Conservation (phyloP, 140 eudicot genomes). For the Oenanthe javanica region DNA sequence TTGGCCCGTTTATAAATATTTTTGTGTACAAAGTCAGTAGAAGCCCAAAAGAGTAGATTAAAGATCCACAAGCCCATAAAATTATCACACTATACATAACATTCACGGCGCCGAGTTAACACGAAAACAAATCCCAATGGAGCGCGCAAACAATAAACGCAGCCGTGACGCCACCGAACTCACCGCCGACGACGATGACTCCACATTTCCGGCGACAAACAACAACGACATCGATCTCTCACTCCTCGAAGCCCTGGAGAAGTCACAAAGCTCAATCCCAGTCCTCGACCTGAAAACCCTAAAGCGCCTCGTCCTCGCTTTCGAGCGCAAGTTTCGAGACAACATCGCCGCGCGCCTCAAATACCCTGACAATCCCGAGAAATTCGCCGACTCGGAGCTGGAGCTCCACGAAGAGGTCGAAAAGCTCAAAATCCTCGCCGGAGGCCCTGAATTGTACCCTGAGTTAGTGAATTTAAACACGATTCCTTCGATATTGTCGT, state of each 20-base stretch:
- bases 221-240: slow-evolving; percentile 63
- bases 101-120: background rate
- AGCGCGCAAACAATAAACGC: slow-evolving; percentile 25
- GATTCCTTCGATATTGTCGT: slow-evolving; percentile 52
- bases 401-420: slow-evolving; percentile 92
- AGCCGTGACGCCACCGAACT: slow-evolving; percentile 24
- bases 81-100: background rate
- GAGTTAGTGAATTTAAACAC: slow-evolving; percentile 71
- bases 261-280: slow-evolving; percentile 50
- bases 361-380: slow-evolving; percentile 86
- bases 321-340: slow-evolving; percentile 90
- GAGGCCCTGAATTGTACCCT: slow-evolving; percentile 84
- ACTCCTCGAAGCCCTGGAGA: slow-evolving; percentile 78
- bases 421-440: slow-evolving; percentile 86
- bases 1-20: too few species aligned
- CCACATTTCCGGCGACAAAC: slow-evolving; percentile 12
- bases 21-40: too few species aligned
- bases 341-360: slow-evolving; percentile 92
- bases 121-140: slow-evolving; percentile 8
- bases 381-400: slow-evolving; percentile 92
- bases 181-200: slow-evolving; percentile 15
- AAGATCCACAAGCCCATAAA: background rate
- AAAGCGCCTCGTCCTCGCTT: slow-evolving; percentile 66
- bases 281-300: slow-evolving; percentile 79
- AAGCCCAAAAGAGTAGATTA: background rate